Evolutionary conservation across 129 eudicot species (phyloP).

Genomic region (Logfia minima): DNA sequence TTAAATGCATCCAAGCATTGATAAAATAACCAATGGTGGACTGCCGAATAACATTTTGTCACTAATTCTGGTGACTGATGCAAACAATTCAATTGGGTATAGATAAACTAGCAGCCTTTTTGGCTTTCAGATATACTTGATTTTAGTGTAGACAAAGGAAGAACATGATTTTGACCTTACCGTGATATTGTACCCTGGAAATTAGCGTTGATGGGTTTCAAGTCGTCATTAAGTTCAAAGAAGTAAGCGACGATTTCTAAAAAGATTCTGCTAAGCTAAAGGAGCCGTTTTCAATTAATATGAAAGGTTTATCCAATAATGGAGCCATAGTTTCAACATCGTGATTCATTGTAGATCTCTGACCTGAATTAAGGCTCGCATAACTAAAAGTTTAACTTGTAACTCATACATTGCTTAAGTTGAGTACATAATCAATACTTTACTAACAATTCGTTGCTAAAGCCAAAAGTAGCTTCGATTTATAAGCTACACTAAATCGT

Average conservation of each 20-base stretch:
- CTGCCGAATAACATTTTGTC: background rate
- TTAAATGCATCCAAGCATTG: no score
- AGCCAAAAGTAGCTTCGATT: background rate
- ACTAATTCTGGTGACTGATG: conserved; percentile 3
- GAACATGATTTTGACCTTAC: conserved; percentile 8
- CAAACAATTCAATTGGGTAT: conserved; percentile 1
- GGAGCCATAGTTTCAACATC: background rate
- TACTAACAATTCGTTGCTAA: background rate
- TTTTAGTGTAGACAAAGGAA: background rate
- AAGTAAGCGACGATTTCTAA: background rate
- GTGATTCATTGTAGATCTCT: background rate
- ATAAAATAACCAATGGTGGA: no score
- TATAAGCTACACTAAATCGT: background rate
- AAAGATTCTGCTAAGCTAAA: conserved; percentile 13
- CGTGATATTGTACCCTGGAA: background rate
- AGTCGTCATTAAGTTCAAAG: background rate
- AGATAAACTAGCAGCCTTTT: conserved; percentile 7
- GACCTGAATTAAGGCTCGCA: background rate
- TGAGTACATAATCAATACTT: no score
- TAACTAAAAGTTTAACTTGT: conserved; percentile 13
- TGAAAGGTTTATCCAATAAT: background rate
- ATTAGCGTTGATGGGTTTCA: no score
- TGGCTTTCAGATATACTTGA: background rate
- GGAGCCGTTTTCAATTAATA: background rate
- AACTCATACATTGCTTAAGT: background rate